A percentile compares a stretch with the other conserved stretches of the same genome.
Conservation (phyloP, 352 stramenopile species). For the Phytopythium helicoides region DNA sequence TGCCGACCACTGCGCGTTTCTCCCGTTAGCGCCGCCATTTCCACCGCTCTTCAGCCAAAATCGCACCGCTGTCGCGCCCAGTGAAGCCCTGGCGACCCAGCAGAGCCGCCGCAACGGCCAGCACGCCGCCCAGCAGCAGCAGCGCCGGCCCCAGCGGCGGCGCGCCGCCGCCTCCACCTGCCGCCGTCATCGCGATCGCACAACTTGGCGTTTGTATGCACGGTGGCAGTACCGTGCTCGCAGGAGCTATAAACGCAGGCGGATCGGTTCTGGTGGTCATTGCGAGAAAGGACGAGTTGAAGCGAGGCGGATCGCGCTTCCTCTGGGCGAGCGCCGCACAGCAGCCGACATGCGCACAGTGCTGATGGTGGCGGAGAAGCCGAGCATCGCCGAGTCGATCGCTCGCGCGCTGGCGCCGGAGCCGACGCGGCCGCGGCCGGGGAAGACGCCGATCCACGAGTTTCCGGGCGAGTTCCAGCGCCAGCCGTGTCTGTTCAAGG, state of each 20-base stretch:
- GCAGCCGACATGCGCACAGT: slow-evolving; percentile 17
- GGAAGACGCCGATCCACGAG: slow-evolving; percentile 54
- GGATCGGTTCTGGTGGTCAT: too few relatives aligned
- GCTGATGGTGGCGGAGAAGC: slow-evolving; percentile 78
- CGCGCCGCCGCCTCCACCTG: not conserved
- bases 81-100: slow-evolving; percentile 58
- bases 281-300: not conserved
- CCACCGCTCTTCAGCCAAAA: not conserved
- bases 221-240: too few relatives aligned
- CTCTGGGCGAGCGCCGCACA: too few relatives aligned
- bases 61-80: slow-evolving; percentile 48
- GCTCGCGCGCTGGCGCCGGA: slow-evolving; percentile 30
- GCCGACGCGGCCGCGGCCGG: slow-evolving; percentile 14
- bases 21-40: not conserved
- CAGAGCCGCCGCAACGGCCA: slow-evolving; percentile 42
- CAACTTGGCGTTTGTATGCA: too few relatives aligned
- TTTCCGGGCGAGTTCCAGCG: slow-evolving; percentile 40
- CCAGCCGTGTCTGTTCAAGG: slow-evolving; percentile 28
- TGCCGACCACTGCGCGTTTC: slow-evolving; percentile 47
- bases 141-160: slow-evolving; percentile 38
- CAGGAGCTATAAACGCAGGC: too few relatives aligned
- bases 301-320: too few relatives aligned
- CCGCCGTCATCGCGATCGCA: not conserved
- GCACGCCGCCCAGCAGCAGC: slow-evolving; percentile 33
- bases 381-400: slow-evolving; percentile 61